phyloP scores from a whole-genome alignment of 768 basidiomycete species.

The Hydnomerulius pinastri region DNA sequence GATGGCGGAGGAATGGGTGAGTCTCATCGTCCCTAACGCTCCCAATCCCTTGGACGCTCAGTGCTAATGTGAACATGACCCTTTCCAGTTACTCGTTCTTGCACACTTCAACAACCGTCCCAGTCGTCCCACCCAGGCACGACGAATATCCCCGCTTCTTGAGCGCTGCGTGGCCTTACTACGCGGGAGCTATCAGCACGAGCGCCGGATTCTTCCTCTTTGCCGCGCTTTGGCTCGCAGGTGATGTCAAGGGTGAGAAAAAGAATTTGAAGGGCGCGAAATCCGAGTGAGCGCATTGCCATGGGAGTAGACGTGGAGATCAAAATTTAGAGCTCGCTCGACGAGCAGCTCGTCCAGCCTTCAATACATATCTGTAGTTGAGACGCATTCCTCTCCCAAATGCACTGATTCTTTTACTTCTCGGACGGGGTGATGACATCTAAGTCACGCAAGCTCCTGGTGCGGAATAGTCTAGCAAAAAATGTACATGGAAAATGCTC shows the following conservation, averaged over 20 bases:
- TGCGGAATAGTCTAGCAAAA: constrained; percentile 18
- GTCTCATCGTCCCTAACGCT: constrained; percentile 17
- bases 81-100: constrained; percentile 69
- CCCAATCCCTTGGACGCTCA: not conserved
- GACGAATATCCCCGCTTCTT: constrained; percentile 96
- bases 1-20: constrained; percentile 88
- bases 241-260: constrained; percentile 67
- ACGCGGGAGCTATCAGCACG: constrained; percentile 87
- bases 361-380: constrained; percentile 25
- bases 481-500: constrained; percentile 30
- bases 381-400: constrained; percentile 1
- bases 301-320: not conserved
- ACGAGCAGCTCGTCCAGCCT: not conserved
- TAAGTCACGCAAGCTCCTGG: no score
- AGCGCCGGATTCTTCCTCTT: constrained; percentile 85
- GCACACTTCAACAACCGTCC: constrained; percentile 69
- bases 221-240: constrained; percentile 83
- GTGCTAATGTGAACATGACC: not conserved
- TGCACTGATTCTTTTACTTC: constrained; percentile 1
- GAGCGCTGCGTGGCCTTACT: constrained; percentile 95
- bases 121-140: constrained; percentile 91
- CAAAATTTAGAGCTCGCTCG: constrained; percentile 7
- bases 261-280: constrained; percentile 45
- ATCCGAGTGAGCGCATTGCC: constrained; percentile 19
- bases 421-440: no score